Base-by-base conservation (phyloP, 106 monocot genomes). In the Dendrobium catenatum region DNA sequence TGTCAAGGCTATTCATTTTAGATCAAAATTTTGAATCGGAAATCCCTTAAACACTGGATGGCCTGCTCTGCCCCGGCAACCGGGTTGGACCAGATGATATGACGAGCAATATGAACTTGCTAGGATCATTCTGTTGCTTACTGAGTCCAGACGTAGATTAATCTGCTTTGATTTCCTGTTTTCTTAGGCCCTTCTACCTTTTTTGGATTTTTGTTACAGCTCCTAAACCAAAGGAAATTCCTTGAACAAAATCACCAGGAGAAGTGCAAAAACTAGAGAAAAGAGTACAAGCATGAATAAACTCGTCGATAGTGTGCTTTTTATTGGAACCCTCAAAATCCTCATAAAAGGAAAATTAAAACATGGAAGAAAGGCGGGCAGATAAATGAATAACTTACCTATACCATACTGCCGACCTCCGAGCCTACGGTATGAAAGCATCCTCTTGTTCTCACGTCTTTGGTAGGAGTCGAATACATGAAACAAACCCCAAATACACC, bases 401-500 rank as follows among this genome's bases (percentile, higher is more conserved):
- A 0, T 70, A 56, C 27, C 17, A 51, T 68, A 24, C 33, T 51
- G 64, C 6, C 16, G 46, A 77, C 49, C 17, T 0, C 5, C 77
- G 18, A 24, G 27, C 48, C 68, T 67, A 5, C 37, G 40, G 48
- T 78, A 78, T 27, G 78, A 49, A 48, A 79, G 72, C 33, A 72
- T 55, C 18, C 72, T 79, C 13, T 48, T 73, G 56, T 15, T 37
- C n/a, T 33, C 31, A 11, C n/a, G 56, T 58, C 68, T 72, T 18
- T 24, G 37, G 37, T 83, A 40, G 26, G 73, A 79, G 26, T 79
- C 58, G 47, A 83, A 79, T 56, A 83, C 26, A 70, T 59, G 78
- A 79, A 79, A 48, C 24, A 83, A 83, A 27, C 79, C 73, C 83
- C 83, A 73, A 54, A 83, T 73, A 79, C 72, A 83, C 13, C 83